Percentiles rank a stretch among this genome's conserved stretches.
Evolutionary conservation across 2,329 filamentous ascomycete species (phyloP).

Genomic region (Pseudogymnoascus sp.): DNA sequence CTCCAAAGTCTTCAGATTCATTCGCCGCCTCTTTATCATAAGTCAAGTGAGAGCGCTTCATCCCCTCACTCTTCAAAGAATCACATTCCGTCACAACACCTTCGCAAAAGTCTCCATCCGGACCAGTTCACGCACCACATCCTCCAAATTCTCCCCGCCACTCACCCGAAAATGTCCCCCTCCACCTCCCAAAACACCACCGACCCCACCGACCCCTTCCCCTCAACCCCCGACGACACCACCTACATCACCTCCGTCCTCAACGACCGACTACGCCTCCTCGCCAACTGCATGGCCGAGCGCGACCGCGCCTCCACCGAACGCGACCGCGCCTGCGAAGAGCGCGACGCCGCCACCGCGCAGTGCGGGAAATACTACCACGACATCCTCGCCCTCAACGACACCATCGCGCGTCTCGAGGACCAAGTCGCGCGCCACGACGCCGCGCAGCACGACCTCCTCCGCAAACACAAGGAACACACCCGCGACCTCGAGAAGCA

Average conservation of each 20-base stretch:
- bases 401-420: conserved; percentile 4
- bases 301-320: conserved; percentile 11
- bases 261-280: not conserved
- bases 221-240: not conserved
- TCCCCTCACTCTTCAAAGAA: not conserved
- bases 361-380: conserved; percentile 9
- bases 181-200: not conserved
- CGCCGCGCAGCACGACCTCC: conserved; percentile 8
- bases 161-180: not conserved
- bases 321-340: not conserved
- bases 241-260: not conserved
- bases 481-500: not conserved
- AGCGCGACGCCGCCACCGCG: conserved; percentile 6
- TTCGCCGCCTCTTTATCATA: not conserved
- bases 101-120: not conserved
- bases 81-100: not conserved
- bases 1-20: not conserved
- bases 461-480: not conserved
- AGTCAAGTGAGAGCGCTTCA: not conserved
- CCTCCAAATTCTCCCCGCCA: not conserved
- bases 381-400: conserved; percentile 4
- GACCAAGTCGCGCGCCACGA: conserved; percentile 15
- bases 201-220: not conserved
- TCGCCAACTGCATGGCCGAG: not conserved
- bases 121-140: not conserved